phyloP scores from a whole-genome alignment of 108 stramenopile species.

The Cyclotella atomus region DNA sequence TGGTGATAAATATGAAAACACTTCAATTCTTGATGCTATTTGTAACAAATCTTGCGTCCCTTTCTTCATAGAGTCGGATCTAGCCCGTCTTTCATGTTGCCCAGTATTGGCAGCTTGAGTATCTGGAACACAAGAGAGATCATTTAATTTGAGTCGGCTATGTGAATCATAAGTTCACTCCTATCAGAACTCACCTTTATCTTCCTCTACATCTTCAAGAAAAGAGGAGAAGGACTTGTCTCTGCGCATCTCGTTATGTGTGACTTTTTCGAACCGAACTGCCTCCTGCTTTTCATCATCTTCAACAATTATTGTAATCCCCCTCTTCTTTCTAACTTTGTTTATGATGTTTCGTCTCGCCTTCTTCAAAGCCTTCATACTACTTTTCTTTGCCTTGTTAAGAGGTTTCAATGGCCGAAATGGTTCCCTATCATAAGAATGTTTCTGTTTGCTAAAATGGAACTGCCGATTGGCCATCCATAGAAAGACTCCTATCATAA shows the following conservation, averaged over 20 bases:
- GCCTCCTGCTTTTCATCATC: not conserved
- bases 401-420: conserved; percentile 17
- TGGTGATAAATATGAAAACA: conserved; percentile 54
- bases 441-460: conserved; percentile 20
- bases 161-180: too few relatives aligned
- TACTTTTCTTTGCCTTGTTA: not conserved
- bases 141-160: too few relatives aligned
- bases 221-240: conserved; percentile 18
- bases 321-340: conserved; percentile 7
- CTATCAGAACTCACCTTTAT: conserved; percentile 5
- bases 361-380: conserved; percentile 8
- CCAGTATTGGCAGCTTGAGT: not conserved
- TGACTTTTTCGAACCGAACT: conserved; percentile 6
- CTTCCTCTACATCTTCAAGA: conserved; percentile 25
- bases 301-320: not conserved
- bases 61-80: not conserved
- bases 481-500: conserved; percentile 10
- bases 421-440: conserved; percentile 18
- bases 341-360: not conserved
- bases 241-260: not conserved
- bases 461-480: conserved; percentile 44
- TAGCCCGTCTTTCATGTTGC: not conserved
- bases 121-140: too few relatives aligned
- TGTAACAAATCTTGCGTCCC: conserved; percentile 25
- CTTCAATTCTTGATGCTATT: conserved; percentile 44